Conservation (phyloP, 1,139 yeast genomes). For the Taphrina deformans region DNA sequence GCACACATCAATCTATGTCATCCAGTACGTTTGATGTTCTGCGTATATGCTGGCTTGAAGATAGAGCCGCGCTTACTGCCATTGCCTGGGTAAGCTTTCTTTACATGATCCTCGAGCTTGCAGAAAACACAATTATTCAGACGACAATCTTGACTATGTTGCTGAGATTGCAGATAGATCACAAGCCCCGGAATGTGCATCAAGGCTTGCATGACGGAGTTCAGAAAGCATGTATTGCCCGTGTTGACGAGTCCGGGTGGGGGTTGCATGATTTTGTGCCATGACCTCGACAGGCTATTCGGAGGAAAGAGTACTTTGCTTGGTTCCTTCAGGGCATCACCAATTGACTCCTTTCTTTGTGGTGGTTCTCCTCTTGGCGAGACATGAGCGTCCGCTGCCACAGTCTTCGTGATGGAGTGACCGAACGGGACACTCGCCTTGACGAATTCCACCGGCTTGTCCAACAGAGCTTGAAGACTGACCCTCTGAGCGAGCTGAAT, state of each 20-base stretch:
- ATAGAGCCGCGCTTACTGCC: constrained; percentile 30
- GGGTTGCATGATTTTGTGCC: constrained; percentile 45
- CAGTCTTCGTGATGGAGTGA: not conserved
- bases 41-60: constrained; percentile 33
- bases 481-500: constrained; percentile 11
- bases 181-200: constrained; percentile 88
- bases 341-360: not conserved
- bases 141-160: constrained; percentile 40
- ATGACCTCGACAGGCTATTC: constrained; percentile 59
- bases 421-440: constrained; percentile 7
- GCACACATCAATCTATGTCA: not conserved
- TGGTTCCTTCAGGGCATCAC: constrained; percentile 15
- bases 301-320: constrained; percentile 36
- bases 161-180: constrained; percentile 71
- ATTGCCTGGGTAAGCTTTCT: constrained; percentile 29
- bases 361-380: not conserved
- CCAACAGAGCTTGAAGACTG: constrained; percentile 13
- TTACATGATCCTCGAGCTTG: constrained; percentile 33
- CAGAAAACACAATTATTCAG: constrained; percentile 36
- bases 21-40: constrained; percentile 8
- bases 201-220: constrained; percentile 88
- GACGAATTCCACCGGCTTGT: constrained; percentile 14
- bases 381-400: not conserved
- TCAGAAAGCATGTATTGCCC: constrained; percentile 96
- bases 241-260: constrained; percentile 84